These are phyloP conservation scores for Aechmea fasciata DNA, from an alignment of 176 grass and related monocot species.

Conservation along the genomic window DNA sequence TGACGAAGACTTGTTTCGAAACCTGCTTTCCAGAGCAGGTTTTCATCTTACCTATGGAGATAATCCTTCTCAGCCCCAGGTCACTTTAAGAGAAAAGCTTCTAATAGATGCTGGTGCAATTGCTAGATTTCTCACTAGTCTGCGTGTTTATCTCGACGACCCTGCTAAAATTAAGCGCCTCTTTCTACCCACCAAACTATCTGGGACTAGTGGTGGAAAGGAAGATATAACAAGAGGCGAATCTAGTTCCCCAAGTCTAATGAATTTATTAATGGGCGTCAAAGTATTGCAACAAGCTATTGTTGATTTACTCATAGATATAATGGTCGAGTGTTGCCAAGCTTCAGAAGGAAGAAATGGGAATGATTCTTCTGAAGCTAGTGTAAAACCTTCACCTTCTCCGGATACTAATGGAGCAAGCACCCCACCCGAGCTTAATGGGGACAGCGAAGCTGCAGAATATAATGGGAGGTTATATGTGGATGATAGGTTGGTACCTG, in stretches of 20 bases:
- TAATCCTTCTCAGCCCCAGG: slow-evolving; percentile 52
- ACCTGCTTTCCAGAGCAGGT: slow-evolving; percentile 62
- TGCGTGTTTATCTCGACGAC: slow-evolving; percentile 83
- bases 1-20: slow-evolving; percentile 76
- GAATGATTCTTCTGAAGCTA: slow-evolving; percentile 42
- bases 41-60: slow-evolving; percentile 69
- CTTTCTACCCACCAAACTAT: slow-evolving; percentile 66
- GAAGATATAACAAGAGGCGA: slow-evolving; percentile 47
- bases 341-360: slow-evolving; percentile 53
- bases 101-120: slow-evolving; percentile 68
- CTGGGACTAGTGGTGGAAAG: slow-evolving; percentile 39
- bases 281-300: slow-evolving; percentile 88
- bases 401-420: slow-evolving; percentile 47
- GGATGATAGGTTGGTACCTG: slow-evolving; percentile 29
- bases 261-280: slow-evolving; percentile 82
- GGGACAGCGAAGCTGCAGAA: slow-evolving; percentile 38
- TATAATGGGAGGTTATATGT: slow-evolving; percentile 24
- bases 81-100: slow-evolving; percentile 76
- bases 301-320: slow-evolving; percentile 92
- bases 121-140: slow-evolving; percentile 69
- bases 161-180: slow-evolving; percentile 80
- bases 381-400: slow-evolving; percentile 46
- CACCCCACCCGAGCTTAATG: slow-evolving; percentile 42
- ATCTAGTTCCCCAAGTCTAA: slow-evolving; percentile 49
- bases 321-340: slow-evolving; percentile 94